Conservation (phyloP, 139 green algal genomes). For the Coelastrella sp. region DNA sequence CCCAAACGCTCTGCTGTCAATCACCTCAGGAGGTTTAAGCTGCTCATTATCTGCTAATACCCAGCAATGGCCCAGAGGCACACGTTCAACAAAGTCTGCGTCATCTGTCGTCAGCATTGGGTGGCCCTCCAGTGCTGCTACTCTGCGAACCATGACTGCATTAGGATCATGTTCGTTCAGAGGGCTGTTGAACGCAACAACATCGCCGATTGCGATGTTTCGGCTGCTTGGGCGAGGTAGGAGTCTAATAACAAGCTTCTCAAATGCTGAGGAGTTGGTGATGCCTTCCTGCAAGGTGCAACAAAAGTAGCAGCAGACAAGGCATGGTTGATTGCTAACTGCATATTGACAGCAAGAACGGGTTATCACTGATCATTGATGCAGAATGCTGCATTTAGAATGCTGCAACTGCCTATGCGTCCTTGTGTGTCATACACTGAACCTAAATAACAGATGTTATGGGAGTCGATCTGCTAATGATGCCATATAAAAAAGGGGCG, state of each 20-base stretch:
- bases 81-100: constrained; percentile 34
- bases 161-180: constrained; percentile 33
- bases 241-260: constrained; percentile 75
- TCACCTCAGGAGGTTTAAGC: constrained; percentile 63
- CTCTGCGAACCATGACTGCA: constrained; percentile 72
- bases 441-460: too few species aligned
- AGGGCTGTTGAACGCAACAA: constrained; percentile 70
- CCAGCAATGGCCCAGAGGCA: constrained; percentile 83
- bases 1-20: constrained; percentile 75
- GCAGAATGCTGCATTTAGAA: too few species aligned
- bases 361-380: too few species aligned
- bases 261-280: constrained; percentile 56
- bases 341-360: too few species aligned
- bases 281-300: constrained; percentile 16
- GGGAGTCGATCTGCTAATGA: too few species aligned
- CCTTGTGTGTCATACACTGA: too few species aligned
- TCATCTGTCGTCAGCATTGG: constrained; percentile 72
- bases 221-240: constrained; percentile 62
- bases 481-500: too few species aligned
- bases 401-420: too few species aligned
- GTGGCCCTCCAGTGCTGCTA: constrained; percentile 80
- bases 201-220: constrained; percentile 66
- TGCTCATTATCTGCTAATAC: constrained; percentile 85
- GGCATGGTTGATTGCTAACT: too few species aligned
- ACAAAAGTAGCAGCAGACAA: not conserved